Percentiles rank a stretch among this genome's conserved stretches.
Conservation (phyloP, 139 green algal species). For the Coelastrella sp. region DNA sequence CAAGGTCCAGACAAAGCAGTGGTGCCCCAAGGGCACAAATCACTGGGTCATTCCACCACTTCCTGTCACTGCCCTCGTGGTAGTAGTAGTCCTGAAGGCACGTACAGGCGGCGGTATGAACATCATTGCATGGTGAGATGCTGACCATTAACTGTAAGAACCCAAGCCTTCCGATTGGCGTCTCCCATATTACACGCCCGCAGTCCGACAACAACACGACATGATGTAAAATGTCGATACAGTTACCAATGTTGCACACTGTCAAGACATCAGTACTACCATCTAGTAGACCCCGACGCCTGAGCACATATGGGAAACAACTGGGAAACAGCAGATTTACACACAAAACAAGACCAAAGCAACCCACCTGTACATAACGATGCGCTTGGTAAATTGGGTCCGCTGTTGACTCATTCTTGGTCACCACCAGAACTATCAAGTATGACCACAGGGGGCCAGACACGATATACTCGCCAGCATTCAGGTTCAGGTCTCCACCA, state of each 20-base stretch:
- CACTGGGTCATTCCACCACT: background rate
- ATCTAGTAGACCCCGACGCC: background rate
- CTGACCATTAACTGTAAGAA: background rate
- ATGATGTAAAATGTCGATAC: background rate
- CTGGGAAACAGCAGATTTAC: background rate
- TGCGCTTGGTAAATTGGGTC: background rate
- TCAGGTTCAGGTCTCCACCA: background rate
- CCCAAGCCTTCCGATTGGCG: background rate
- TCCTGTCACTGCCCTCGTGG: background rate
- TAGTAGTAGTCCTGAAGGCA: background rate
- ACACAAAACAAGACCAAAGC: background rate
- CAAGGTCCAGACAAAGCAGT: background rate
- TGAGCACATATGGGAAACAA: background rate
- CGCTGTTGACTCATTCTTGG: background rate
- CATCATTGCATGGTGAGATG: background rate
- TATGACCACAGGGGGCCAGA: background rate
- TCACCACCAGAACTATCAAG: background rate
- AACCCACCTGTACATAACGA: background rate
- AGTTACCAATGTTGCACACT: background rate
- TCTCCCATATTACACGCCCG: background rate
- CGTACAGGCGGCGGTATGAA: background rate
- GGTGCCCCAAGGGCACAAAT: background rate
- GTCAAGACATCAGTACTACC: background rate
- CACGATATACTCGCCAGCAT: background rate
- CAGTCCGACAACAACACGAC: background rate